Conservation (phyloP, 345 rosid species). For the Schrenkiella parvula region DNA sequence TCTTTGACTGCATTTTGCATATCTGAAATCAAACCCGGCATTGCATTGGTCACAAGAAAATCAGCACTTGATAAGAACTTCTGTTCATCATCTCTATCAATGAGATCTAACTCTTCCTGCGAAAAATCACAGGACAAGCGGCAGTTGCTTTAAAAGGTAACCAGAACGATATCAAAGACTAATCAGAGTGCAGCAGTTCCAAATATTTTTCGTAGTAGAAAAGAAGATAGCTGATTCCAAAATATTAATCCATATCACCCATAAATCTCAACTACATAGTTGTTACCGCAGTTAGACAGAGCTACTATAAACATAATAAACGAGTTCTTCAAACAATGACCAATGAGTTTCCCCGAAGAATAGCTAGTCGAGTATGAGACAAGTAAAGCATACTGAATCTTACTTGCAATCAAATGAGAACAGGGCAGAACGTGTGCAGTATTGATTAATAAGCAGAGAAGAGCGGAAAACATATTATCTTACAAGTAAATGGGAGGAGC, state of each 20-base stretch:
- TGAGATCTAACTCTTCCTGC: constrained; percentile 72
- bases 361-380: background rate
- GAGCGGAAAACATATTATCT: constrained; percentile 26
- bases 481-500: constrained; percentile 65
- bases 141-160: background rate
- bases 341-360: background rate
- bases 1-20: constrained; percentile 65
- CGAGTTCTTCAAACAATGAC: background rate
- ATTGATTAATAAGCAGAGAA: background rate
- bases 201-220: background rate
- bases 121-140: constrained; percentile 4
- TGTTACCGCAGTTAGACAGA: background rate
- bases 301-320: background rate
- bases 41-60: constrained; percentile 66
- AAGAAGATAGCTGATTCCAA: background rate
- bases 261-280: background rate
- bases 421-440: background rate
- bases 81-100: constrained; percentile 72
- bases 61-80: constrained; percentile 74
- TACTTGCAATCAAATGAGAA: background rate
- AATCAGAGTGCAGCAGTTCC: background rate
- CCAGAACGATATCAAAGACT: background rate
- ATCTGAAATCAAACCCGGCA: constrained; percentile 48
- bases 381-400: background rate
- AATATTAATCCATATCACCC: background rate